These are phyloP conservation scores for Keqinozyma sinolaborantium DNA, from an alignment of 1,139 yeast genomes.

Conservation along the genomic window DNA sequence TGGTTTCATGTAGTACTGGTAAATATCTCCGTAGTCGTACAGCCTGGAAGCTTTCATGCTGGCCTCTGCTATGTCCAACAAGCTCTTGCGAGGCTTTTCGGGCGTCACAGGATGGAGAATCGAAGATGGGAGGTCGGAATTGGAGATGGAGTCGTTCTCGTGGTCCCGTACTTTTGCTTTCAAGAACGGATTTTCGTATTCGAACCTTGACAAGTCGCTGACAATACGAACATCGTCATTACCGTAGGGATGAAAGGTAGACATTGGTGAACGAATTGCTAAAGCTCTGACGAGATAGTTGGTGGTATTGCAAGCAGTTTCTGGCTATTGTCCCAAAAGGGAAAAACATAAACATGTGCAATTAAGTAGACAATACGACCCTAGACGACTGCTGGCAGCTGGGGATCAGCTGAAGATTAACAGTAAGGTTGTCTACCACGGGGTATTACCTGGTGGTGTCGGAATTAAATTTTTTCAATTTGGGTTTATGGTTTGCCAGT, in stretches of 20 bases:
- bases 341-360: constrained; percentile 8
- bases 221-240: constrained; percentile 20
- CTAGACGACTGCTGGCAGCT: no score
- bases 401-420: no score
- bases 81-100: constrained; percentile 6
- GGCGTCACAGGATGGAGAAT: constrained; percentile 11
- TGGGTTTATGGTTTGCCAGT: no score
- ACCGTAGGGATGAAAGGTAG: constrained; percentile 21
- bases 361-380: background rate
- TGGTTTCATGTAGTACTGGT: constrained; percentile 16
- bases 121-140: constrained; percentile 5
- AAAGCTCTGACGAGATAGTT: constrained; percentile 1
- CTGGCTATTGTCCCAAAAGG: constrained; percentile 4
- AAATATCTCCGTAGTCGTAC: constrained; percentile 15
- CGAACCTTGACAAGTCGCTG: constrained; percentile 30
- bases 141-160: constrained; percentile 1
- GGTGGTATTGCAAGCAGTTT: constrained; percentile 1
- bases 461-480: no score
- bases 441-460: no score
- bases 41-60: constrained; percentile 4
- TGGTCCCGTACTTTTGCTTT: constrained; percentile 4
- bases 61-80: constrained; percentile 14
- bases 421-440: no score
- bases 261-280: constrained; percentile 5
- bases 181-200: constrained; percentile 19